Conservation (phyloP, 1,139 yeast species). For the Entelexis paramagnoliae region DNA sequence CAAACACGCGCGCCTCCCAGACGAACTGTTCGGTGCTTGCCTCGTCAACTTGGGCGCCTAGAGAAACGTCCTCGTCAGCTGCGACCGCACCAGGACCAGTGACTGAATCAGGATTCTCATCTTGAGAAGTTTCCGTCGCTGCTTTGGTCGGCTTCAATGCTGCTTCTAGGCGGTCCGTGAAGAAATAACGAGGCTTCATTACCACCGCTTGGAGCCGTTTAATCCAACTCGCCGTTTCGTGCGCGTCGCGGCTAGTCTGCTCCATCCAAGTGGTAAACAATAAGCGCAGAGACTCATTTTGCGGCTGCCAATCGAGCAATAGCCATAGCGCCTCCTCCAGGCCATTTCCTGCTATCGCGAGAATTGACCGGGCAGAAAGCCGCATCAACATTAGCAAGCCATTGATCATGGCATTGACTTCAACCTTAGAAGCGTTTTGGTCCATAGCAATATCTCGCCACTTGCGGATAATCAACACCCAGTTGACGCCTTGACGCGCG, state of each 20-base stretch:
- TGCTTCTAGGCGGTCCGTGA: slow-evolving; percentile 10
- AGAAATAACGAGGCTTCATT: slow-evolving; percentile 27
- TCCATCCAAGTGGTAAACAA: slow-evolving; percentile 33
- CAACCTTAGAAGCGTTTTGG: slow-evolving; percentile 5
- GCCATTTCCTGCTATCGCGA: slow-evolving; percentile 28
- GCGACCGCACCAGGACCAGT: slow-evolving; percentile 23
- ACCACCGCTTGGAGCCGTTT: slow-evolving; percentile 31
- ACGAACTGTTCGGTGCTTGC: slow-evolving; percentile 46
- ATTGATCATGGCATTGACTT: slow-evolving; percentile 32
- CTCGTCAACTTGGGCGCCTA: slow-evolving; percentile 44
- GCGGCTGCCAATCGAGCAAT: slow-evolving; percentile 31
- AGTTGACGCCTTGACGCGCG: slow-evolving; percentile 25
- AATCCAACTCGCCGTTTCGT: slow-evolving; percentile 31
- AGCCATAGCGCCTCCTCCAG: slow-evolving; percentile 34
- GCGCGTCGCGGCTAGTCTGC: slow-evolving; percentile 29
- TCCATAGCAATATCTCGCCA: slow-evolving; percentile 19
- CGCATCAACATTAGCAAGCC: slow-evolving; percentile 33
- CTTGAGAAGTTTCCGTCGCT: background rate
- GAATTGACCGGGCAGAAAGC: slow-evolving; percentile 29
- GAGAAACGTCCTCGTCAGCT: slow-evolving; percentile 42
- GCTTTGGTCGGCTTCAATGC: background rate
- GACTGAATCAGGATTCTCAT: background rate
- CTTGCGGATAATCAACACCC: slow-evolving; percentile 28
- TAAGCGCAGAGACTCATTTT: slow-evolving; percentile 26
- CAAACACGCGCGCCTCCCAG: slow-evolving; percentile 58